Percentiles rank a stretch among this genome's conserved stretches.
These are phyloP conservation scores for Phytopythium helicoides DNA, from an alignment of 352 stramenopile genomes.

Conservation along the genomic window DNA sequence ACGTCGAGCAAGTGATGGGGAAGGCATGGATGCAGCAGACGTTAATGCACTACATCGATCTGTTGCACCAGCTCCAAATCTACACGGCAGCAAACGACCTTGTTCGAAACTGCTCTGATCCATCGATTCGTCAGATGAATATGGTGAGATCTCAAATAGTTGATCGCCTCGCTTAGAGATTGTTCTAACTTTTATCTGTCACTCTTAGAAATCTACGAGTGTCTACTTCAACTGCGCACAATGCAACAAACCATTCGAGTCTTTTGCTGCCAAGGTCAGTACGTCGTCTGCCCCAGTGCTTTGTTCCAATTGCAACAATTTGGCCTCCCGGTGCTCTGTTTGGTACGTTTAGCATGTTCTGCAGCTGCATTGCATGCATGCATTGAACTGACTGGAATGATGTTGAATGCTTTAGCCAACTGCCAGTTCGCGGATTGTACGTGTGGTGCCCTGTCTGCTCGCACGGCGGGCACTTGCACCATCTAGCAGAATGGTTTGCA, in stretches of 20 bases:
- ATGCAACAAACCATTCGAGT: slow-evolving; percentile 73
- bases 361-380: no score
- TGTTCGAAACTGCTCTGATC: slow-evolving; percentile 79
- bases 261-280: slow-evolving; percentile 23
- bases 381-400: no score
- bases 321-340: slow-evolving; percentile 79
- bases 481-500: slow-evolving; percentile 81
- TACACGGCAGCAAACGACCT: slow-evolving; percentile 86
- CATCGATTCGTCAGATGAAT: slow-evolving; percentile 90
- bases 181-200: slow-evolving; percentile 9
- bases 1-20: slow-evolving; percentile 79
- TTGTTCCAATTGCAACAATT: slow-evolving; percentile 73
- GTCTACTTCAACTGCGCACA: slow-evolving; percentile 83
- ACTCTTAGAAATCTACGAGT: slow-evolving; percentile 80
- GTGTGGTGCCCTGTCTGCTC: slow-evolving; percentile 92
- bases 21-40: slow-evolving; percentile 88
- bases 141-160: slow-evolving; percentile 46
- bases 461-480: slow-evolving; percentile 85
- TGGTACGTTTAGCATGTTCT: slow-evolving; percentile 71
- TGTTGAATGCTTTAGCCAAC: slow-evolving; percentile 38
- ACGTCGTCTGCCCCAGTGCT: slow-evolving; percentile 28
- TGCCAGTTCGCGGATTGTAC: slow-evolving; percentile 85
- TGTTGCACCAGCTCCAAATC: slow-evolving; percentile 85
- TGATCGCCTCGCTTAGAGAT: slow-evolving; percentile 7
- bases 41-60: slow-evolving; percentile 90